Evolutionary conservation across 352 stramenopile species (phyloP).

Genomic region (Pythium brachiatum): DNA sequence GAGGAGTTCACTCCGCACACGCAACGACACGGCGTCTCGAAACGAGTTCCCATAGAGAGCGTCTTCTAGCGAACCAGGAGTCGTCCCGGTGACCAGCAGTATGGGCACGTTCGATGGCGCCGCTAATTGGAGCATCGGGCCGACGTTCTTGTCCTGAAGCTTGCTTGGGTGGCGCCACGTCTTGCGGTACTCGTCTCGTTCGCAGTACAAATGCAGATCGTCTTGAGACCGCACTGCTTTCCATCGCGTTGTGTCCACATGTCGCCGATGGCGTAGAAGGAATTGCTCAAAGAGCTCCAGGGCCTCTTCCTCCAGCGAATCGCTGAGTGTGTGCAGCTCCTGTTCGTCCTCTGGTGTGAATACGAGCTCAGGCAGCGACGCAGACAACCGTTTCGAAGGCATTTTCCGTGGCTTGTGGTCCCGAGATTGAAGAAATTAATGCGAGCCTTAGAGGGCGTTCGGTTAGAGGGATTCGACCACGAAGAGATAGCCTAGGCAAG

Average conservation of each 20-base stretch:
- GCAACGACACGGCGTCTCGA: slow-evolving; percentile 39
- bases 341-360: background rate
- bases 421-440: background rate
- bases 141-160: background rate
- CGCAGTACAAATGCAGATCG: slow-evolving; percentile 35
- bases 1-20: slow-evolving; percentile 31
- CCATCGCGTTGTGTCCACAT: slow-evolving; percentile 37
- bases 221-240: slow-evolving; percentile 38
- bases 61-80: slow-evolving; percentile 50
- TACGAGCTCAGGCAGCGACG: background rate
- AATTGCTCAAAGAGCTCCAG: slow-evolving; percentile 38
- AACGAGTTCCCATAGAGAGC: slow-evolving; percentile 44
- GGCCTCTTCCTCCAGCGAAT: slow-evolving; percentile 21
- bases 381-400: background rate
- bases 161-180: slow-evolving; percentile 13
- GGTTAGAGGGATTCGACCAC: background rate
- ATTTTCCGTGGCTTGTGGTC: background rate
- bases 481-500: background rate
- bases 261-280: slow-evolving; percentile 27
- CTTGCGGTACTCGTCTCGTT: slow-evolving; percentile 22
- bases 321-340: slow-evolving; percentile 2
- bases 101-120: background rate
- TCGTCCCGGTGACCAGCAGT: slow-evolving; percentile 28
- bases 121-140: background rate
- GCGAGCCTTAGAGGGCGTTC: background rate